Evolutionary conservation across 148 eudicot species (phyloP), one percentile per base, ranked within the genome.

Genomic region (Cornus suecica): DNA sequence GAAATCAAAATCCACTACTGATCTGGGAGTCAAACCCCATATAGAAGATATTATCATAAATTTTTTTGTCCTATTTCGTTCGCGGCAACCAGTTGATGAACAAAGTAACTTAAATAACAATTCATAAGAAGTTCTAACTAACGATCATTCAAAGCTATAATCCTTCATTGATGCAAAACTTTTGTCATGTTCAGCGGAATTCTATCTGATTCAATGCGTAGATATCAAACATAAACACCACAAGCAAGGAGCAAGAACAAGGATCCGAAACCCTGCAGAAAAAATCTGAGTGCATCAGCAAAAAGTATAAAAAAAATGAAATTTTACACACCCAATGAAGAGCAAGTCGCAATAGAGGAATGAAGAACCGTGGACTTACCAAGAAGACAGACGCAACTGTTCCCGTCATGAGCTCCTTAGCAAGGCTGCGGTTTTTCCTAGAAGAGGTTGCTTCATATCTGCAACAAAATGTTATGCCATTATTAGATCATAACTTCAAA

Each of bases 361-460:
- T n/a, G 2, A 15, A 31, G 30, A 28, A 22, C n/a, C 54, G 67
- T 70, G 80, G 2, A 71, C 77, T 11, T 87, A 95, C 99, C 97
- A 95, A 70, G 88, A 95, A 93, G 70, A 95, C 90, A 73, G 99
- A 95, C 72, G 97, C 99, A 75, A 88, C 81, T 24, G 94, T 86
- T n/a, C 94, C 99, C 10, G 97, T 90, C 16, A 80, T 70, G 29
- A 95, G 87, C 86, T 95, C 99, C 81, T 85, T 95, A 1, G 84
- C 91, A 29, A 95, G 94, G 84, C 94, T 88, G 69, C 97, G 94
- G 72, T 83, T 91, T 86, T 87, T 95, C 88, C 88, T 87, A 2
- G 99, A 88, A 63, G 92, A 72, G n/a, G 99, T 95, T 72, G 99
- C 93, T 86, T 91, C 99, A 76, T 95, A 95, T 74, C 99, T 95